Percentiles rank a stretch among this genome's conserved stretches.
Evolutionary conservation across 2,329 filamentous ascomycete species (phyloP).

Genomic region (Phyllosticta ampelicida): DNA sequence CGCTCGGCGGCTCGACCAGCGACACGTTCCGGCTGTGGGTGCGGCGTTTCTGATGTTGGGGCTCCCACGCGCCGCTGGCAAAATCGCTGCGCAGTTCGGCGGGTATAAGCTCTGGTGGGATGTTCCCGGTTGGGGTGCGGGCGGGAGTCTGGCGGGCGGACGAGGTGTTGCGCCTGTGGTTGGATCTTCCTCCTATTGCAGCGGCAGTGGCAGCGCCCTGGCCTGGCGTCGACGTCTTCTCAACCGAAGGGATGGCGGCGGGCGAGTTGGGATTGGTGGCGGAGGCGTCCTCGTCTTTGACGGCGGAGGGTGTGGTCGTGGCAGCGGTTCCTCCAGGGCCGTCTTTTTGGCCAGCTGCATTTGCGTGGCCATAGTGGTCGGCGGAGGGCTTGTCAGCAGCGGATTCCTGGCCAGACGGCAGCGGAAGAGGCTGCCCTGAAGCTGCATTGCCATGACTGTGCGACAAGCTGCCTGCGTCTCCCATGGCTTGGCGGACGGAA

Average conservation of each 20-base stretch:
- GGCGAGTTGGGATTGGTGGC: constrained; percentile 1
- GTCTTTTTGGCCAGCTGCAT: background rate
- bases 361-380: background rate
- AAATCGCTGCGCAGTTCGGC: constrained; percentile 10
- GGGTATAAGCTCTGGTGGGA: constrained; percentile 9
- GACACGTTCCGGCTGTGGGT: constrained; percentile 8
- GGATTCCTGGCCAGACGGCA: background rate
- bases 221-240: background rate
- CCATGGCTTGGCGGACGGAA: background rate
- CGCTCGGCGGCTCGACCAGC: constrained; percentile 6
- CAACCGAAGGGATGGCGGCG: background rate
- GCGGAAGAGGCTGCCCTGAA: background rate
- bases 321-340: no score
- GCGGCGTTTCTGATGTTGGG: constrained; percentile 9
- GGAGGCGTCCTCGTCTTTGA: background rate
- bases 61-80: constrained; percentile 10
- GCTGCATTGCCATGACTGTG: background rate
- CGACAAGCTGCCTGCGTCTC: background rate
- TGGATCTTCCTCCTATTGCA: constrained; percentile 1
- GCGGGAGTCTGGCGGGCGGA: constrained; percentile 9
- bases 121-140: constrained; percentile 7
- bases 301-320: background rate
- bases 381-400: background rate
- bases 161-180: constrained; percentile 8
- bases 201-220: background rate